These are phyloP conservation scores for Cyamopsis tetragonoloba DNA, from an alignment of 306 rosid genomes.

Conservation along the genomic window DNA sequence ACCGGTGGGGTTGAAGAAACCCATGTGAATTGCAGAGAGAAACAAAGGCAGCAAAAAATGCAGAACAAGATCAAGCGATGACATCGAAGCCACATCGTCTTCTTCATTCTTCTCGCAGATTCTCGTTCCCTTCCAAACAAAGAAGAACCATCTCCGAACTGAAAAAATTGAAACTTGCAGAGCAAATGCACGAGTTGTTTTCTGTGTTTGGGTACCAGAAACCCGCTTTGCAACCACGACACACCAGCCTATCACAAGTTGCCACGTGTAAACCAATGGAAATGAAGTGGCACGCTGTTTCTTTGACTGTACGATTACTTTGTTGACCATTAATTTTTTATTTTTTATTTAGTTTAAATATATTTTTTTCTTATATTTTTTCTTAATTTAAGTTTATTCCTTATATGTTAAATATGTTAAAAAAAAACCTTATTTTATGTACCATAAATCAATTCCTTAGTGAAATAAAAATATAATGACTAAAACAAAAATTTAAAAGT, in stretches of 20 bases:
- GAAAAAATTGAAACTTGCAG: neutral
- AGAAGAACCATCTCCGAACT: slow-evolving; percentile 24
- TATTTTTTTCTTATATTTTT: no score
- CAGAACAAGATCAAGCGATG: slow-evolving; percentile 33
- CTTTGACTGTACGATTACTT: slow-evolving; percentile 1
- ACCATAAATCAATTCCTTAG: no score
- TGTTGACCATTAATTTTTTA: neutral
- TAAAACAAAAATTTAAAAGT: no score
- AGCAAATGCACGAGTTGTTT: slow-evolving; percentile 13
- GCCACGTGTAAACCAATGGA: slow-evolving; percentile 22
- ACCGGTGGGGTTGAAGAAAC: slow-evolving; percentile 31
- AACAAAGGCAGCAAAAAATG: slow-evolving; percentile 21
- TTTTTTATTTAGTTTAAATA: no score
- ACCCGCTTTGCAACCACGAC: slow-evolving; percentile 25
- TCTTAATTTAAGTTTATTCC: no score
- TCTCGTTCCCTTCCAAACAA: slow-evolving; percentile 5
- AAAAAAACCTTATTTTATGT: no score
- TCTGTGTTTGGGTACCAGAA: neutral
- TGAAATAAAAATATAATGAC: no score
- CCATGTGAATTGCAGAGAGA: slow-evolving; percentile 27
- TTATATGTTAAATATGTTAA: no score
- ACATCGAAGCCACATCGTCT: slow-evolving; percentile 8
- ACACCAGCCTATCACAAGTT: neutral
- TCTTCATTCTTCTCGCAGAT: slow-evolving; percentile 21
- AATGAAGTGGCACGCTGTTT: neutral